Evolutionary conservation across 75 land plant genomes (phyloP).

Genomic region (Pinus albicaulis): DNA sequence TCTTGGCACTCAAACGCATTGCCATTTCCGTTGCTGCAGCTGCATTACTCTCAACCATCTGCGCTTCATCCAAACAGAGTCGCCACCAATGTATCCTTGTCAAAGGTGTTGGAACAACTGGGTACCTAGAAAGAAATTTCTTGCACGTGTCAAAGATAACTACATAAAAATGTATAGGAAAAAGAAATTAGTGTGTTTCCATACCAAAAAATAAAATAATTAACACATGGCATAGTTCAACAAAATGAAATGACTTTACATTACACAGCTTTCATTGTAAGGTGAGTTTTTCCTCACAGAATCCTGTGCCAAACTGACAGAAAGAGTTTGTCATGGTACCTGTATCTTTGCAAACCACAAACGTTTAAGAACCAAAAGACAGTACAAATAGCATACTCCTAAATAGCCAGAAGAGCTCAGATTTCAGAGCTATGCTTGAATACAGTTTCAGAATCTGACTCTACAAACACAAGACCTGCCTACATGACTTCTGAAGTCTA

Average conservation of each 20-base stretch:
- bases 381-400: background rate
- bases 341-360: background rate
- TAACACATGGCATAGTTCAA: background rate
- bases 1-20: slow-evolving; percentile 62
- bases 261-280: background rate
- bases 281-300: background rate
- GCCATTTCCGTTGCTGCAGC: slow-evolving; percentile 98
- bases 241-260: background rate
- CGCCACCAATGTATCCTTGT: slow-evolving; percentile 96
- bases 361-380: background rate
- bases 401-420: background rate
- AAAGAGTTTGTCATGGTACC: background rate
- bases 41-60: slow-evolving; percentile 90
- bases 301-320: background rate
- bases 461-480: background rate
- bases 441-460: background rate
- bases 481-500: background rate
- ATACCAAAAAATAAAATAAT: background rate
- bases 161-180: background rate
- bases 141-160: background rate
- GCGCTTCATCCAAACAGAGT: slow-evolving; percentile 97
- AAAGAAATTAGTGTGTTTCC: background rate
- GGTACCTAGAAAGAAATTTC: slow-evolving; percentile 57
- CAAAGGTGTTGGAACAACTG: slow-evolving; percentile 80
- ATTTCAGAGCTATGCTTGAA: background rate